Conservation (phyloP, 2,329 filamentous ascomycete genomes). For the Talaromyces rugulosus region DNA sequence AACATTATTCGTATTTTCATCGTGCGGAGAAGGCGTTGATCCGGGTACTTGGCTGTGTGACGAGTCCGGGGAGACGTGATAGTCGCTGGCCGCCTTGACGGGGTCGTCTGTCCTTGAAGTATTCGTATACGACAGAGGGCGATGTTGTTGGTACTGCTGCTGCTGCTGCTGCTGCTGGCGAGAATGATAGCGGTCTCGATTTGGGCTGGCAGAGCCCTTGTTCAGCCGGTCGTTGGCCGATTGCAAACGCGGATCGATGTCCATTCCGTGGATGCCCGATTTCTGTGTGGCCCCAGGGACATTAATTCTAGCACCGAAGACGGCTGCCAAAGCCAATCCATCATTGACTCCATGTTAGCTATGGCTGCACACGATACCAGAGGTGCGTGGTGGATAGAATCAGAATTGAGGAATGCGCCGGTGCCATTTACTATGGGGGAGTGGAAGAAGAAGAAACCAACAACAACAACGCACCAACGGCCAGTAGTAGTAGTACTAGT, state of each 20-base stretch:
- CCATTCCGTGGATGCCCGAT: constrained; percentile 18
- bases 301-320: not conserved
- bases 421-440: not conserved
- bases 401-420: not conserved
- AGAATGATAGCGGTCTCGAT: not conserved
- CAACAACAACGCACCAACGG: not conserved
- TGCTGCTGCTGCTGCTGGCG: not conserved
- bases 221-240: constrained; percentile 14
- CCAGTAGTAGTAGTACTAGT: not conserved
- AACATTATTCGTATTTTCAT: constrained; percentile 12
- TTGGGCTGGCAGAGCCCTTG: constrained; percentile 4
- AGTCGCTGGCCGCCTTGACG: constrained; percentile 11
- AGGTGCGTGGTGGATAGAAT: not conserved
- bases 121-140: not conserved
- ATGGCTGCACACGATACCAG: not conserved
- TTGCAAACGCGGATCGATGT: constrained; percentile 32
- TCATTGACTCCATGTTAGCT: constrained; percentile 1
- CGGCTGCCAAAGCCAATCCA: constrained; percentile 3
- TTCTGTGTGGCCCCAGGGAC: not conserved
- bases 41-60: constrained; percentile 14
- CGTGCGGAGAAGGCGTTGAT: constrained; percentile 14
- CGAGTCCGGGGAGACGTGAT: constrained; percentile 24
- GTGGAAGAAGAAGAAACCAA: not conserved
- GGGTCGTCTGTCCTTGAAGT: not conserved
- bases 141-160: not conserved